Evolutionary conservation across 768 basidiomycete species (phyloP).

Genomic region (Tricholoma saponaceum): DNA sequence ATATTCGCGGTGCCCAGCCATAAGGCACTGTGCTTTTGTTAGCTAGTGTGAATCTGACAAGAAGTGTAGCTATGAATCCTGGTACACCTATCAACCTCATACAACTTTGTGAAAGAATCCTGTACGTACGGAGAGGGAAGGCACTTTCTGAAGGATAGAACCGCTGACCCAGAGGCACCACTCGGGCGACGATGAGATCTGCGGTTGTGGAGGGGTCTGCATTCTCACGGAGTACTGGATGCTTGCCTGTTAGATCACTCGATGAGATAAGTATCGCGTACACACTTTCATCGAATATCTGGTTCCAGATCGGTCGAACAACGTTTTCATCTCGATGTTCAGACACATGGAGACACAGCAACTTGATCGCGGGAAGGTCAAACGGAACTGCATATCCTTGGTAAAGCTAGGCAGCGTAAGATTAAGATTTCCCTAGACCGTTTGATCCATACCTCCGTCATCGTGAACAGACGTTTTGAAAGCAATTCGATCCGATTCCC

Average conservation of each 20-base stretch:
- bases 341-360: slow-evolving; percentile 90
- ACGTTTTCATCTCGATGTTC: slow-evolving; percentile 85
- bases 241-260: neutral
- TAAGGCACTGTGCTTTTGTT: slow-evolving; percentile 53
- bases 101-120: neutral
- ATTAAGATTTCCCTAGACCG: neutral
- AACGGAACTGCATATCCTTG: slow-evolving; percentile 86
- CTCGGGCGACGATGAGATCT: slow-evolving; percentile 58
- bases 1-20: slow-evolving; percentile 81
- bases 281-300: slow-evolving; percentile 78
- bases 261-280: neutral
- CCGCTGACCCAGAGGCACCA: slow-evolving; percentile 73
- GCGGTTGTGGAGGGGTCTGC: slow-evolving; percentile 50
- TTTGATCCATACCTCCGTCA: slow-evolving; percentile 67
- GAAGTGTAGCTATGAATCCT: slow-evolving; percentile 75
- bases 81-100: slow-evolving; percentile 5
- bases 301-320: slow-evolving; percentile 84
- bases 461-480: slow-evolving; percentile 61
- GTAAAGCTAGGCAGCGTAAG: slow-evolving; percentile 59
- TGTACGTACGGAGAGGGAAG: slow-evolving; percentile 75
- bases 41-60: slow-evolving; percentile 70
- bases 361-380: slow-evolving; percentile 75
- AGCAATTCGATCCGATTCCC: slow-evolving; percentile 60
- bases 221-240: slow-evolving; percentile 52
- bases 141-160: slow-evolving; percentile 91